Conservation (phyloP, 495 filamentous ascomycete genomes). For the Pseudomonodictys pantanalensis region DNA sequence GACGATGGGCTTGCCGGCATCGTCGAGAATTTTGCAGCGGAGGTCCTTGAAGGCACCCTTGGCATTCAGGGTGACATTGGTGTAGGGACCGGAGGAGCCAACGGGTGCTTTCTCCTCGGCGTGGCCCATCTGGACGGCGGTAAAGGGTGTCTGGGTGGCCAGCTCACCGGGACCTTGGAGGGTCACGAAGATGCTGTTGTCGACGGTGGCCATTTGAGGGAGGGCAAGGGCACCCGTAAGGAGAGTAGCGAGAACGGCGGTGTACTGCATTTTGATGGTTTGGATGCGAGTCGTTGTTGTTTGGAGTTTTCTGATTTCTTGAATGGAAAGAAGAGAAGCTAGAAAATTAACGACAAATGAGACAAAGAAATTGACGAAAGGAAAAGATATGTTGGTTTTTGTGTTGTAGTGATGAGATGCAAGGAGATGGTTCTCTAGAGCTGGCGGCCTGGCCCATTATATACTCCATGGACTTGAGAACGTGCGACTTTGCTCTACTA, state of each 20-base stretch:
- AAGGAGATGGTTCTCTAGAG: no score
- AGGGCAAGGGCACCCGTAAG: constrained; percentile 1
- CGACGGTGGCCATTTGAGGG: background rate
- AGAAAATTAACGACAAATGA: no score
- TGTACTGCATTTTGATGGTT: constrained; percentile 13
- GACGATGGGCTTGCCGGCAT: background rate
- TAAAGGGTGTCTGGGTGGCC: background rate
- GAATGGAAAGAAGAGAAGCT: no score
- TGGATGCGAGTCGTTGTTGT: background rate
- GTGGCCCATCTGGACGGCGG: background rate
- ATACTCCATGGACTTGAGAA: no score
- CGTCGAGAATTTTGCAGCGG: background rate
- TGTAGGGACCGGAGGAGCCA: background rate
- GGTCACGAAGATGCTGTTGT: background rate
- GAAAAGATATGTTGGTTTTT: no score
- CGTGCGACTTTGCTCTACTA: no score
- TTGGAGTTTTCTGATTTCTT: no score
- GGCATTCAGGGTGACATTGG: background rate
- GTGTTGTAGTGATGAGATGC: no score
- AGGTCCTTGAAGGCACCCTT: background rate
- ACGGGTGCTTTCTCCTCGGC: background rate
- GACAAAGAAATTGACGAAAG: no score
- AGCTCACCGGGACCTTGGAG: background rate
- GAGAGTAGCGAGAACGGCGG: background rate
- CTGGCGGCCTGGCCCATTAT: no score